These are phyloP conservation scores for Umbelopsis sp. DNA, from an alignment of 371 early-diverging fungal species.

Conservation along the genomic window DNA sequence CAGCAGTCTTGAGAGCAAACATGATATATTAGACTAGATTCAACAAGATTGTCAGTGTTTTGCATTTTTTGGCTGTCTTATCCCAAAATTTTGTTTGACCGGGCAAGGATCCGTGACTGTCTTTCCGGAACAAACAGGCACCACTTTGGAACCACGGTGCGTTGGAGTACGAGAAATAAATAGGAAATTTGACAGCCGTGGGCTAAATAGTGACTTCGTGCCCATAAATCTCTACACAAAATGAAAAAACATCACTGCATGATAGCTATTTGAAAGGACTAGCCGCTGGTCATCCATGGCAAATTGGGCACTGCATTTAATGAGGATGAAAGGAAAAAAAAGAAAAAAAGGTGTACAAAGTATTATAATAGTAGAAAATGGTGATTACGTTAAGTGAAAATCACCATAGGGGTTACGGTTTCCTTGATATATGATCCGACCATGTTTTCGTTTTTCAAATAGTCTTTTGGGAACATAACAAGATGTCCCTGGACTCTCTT, in stretches of 20 bases:
- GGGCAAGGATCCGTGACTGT: neutral
- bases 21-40: conserved; percentile 52
- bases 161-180: too few species aligned
- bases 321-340: too few species aligned
- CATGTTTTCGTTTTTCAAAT: conserved; percentile 74
- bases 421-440: conserved; percentile 57
- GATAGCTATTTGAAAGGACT: too few species aligned
- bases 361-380: neutral
- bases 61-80: conserved; percentile 23
- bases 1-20: conserved; percentile 56
- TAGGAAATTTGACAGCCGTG: too few species aligned
- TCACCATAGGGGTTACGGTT: conserved; percentile 60
- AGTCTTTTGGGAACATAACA: conserved; percentile 78
- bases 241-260: too few species aligned
- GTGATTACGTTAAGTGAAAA: conserved; percentile 49
- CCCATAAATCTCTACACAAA: too few species aligned
- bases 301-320: too few species aligned
- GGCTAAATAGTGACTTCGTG: too few species aligned
- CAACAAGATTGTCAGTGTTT: conserved; percentile 56
- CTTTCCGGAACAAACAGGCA: neutral
- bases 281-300: too few species aligned
- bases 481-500: conserved; percentile 60
- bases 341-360: neutral
- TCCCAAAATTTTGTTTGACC: conserved; percentile 14
- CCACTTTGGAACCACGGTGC: too few species aligned